Evolutionary conservation across 1,284 basidiomycete genomes (phyloP), one percentile per base, ranked within the genome.

Genomic region (Coriolopsis trogii): DNA sequence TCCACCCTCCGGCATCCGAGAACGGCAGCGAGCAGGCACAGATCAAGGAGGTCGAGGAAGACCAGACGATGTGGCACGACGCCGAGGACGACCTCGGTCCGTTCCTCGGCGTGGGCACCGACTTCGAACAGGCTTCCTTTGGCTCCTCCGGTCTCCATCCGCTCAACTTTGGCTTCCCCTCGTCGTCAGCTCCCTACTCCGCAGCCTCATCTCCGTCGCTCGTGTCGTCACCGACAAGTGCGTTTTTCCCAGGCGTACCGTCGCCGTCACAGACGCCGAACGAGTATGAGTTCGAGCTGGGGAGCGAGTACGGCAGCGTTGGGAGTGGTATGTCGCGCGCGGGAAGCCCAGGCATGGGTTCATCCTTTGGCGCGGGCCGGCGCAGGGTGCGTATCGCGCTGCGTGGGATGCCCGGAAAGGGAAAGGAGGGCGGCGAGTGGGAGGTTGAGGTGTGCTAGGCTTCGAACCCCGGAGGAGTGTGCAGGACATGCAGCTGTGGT

Each of bases 351-450:
- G 59, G 59, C 20, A 49, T 48, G 38, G 31, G 51, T n/a, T 50
- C 60, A 34, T 39, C 56, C 9, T 41, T 44, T 8, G 44, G 54
- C 29, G 25, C 56, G 6, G 65, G 62, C 28, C 54, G 65, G 38
- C 54, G 78, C 39, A 76, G 84, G 31, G 83, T 85, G 52, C 75
- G 82, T 53, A 84, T 86, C 47, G 81, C 84, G 20, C 69, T 87
- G 51, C 85, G 81, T 69, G 82, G 77, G 62, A 71, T 84, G 69
- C 84, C 85, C 1, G 73, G 73, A 21, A 68, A 77, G 28, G 82
- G 81, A 40, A 77, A 77, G 50, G 82, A 85, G 64, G 84, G 82
- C 47, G 83, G 85, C 51, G 85, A 85, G 70, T 86, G 84, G 86
- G 84, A 87, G 69, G 82, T 87, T 46, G 80, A 85, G 66, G 73